Evolutionary conservation across 768 basidiomycete genomes (phyloP), one percentile per base, ranked within the genome.

Genomic region (Lentinula lateritia): DNA sequence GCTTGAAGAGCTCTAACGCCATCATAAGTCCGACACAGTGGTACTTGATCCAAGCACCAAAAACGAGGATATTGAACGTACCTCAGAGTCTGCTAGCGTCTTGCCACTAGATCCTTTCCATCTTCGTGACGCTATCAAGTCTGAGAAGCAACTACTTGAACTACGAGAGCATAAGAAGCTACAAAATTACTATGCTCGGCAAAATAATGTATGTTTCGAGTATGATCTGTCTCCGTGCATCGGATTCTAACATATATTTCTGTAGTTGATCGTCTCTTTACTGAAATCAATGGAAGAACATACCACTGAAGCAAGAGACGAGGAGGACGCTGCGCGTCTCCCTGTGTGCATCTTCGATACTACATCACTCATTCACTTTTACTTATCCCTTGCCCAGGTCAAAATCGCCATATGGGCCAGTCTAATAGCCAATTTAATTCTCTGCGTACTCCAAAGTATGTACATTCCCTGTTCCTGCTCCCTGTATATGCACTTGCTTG

Each of bases 331-430:
- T 13, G 73, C 76, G 38, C 81, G 82, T 7, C 62, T 83, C 32
- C 70, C 80, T 5, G 83, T 84, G 66, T 12, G 62, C 10, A 52
- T 10, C 18, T 39, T 52, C 9, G 28, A 28, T 50, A 8, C 8
- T 36, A 6, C 3, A 15, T 48, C 2, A 15, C 15, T 48, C n/a
- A 18, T 20, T n/a, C 13, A 20, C 20, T 18, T 18, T 39, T 6
- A 46, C 48, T 39, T 12, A 46, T 23, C 20, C 20, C 36, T 10
- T 60, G 10, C 20, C 2, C 35, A 95, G 91, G 86, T 98, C 65
- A 92, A 89, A 75, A 89, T 95, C 48, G 96, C 95, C 3, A 75
- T 98, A 43, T 92, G 85, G 74, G 87, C 89, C 15, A 93, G 91
- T 69, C 79, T 98, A 15, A 69, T 83, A 38, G 81, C 85, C 52